A percentile compares a stretch with the other conserved stretches of the same genome.
These are phyloP conservation scores for Acanthamoeba royreba DNA, from an alignment of 208 protist species.

Conservation along the genomic window DNA sequence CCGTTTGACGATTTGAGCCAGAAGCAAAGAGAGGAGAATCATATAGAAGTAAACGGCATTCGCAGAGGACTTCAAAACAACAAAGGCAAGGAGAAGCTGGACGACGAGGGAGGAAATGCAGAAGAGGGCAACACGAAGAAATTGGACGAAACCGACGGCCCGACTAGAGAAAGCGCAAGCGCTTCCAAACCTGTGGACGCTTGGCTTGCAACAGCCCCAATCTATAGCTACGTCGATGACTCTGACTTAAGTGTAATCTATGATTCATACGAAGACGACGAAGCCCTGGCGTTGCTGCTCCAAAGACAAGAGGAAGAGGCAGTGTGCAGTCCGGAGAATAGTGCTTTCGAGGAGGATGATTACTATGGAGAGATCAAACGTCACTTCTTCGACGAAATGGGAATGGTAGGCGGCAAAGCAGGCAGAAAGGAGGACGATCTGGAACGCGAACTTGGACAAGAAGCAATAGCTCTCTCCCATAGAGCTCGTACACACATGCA, in stretches of 20 bases:
- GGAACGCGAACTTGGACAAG: not conserved
- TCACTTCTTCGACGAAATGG: not conserved
- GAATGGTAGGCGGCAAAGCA: not conserved
- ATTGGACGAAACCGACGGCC: not conserved
- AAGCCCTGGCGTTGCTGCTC: not conserved
- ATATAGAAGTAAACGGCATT: no score
- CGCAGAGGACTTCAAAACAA: no score
- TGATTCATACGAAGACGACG: not conserved
- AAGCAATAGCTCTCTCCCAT: not conserved
- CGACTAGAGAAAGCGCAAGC: no score
- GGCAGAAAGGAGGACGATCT: not conserved
- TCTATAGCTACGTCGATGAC: not conserved
- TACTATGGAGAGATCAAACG: not conserved
- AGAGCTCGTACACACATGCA: not conserved
- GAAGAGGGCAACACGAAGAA: not conserved
- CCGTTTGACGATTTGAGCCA: not conserved
- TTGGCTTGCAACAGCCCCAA: no score
- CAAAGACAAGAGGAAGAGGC: not conserved
- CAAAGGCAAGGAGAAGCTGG: no score
- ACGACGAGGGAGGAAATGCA: no score
- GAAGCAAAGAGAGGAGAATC: no score
- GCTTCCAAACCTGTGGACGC: no score
- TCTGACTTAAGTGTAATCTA: no score
- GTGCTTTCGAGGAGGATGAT: not conserved
- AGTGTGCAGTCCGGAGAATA: not conserved